phyloP scores from a whole-genome alignment of 306 rosid species.

The Geum urbanum region DNA sequence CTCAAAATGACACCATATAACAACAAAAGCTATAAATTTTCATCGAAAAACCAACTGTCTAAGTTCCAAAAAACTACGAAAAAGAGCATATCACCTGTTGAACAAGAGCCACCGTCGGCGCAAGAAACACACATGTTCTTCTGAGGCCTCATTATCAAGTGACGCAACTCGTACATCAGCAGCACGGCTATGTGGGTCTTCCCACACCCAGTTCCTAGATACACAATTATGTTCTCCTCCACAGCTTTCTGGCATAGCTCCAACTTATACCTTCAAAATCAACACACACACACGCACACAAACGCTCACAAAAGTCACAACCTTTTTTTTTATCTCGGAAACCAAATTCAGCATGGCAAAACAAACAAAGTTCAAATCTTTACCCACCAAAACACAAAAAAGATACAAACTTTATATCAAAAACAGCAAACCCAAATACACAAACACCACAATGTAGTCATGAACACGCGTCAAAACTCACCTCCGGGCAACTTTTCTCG shows the following conservation, averaged over 20 bases:
- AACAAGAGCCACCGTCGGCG: constrained; percentile 89
- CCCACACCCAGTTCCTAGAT: constrained; percentile 91
- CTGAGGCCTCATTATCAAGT: constrained; percentile 66
- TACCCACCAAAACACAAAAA: neutral
- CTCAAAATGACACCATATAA: too few relatives aligned
- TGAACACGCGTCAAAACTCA: constrained; percentile 20
- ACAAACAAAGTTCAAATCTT: neutral
- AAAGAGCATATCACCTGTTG: constrained; percentile 56
- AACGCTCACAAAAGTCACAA: too few relatives aligned
- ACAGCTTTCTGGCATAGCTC: constrained; percentile 75
- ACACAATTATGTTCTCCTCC: constrained; percentile 86
- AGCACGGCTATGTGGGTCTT: constrained; percentile 91
- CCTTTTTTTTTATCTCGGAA: too few relatives aligned
- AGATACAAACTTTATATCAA: constrained; percentile 5
- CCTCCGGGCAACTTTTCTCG: constrained; percentile 59
- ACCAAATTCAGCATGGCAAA: neutral
- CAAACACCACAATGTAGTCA: constrained; percentile 8
- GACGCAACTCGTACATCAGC: constrained; percentile 66
- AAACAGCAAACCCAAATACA: neutral
- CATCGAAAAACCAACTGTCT: neutral
- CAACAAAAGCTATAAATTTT: neutral
- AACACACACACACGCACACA: neutral
- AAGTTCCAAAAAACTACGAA: constrained; percentile 16
- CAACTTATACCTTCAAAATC: constrained; percentile 64
- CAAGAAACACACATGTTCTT: constrained; percentile 76